Evolutionary conservation across 768 basidiomycete species (phyloP).

Genomic region (Leccinum longicurvipes): DNA sequence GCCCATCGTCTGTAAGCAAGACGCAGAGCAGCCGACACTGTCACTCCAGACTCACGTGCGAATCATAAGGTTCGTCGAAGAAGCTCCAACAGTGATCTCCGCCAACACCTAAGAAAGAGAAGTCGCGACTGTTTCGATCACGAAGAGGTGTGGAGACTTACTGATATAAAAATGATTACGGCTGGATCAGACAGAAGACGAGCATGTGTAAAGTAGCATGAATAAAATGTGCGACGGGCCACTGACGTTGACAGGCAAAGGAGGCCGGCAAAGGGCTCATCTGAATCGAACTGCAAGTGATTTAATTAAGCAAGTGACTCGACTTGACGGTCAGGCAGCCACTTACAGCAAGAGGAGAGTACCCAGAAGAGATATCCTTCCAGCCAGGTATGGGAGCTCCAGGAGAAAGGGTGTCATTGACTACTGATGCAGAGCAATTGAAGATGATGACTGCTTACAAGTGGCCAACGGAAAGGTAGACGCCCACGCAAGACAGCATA

Average conservation of each 20-base stretch:
- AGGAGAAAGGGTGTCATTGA: not conserved
- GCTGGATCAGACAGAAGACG: not conserved
- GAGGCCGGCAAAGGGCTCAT: not conserved
- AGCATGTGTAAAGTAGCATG: not conserved
- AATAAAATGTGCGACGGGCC: not conserved
- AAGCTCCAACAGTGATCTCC: conserved; percentile 13
- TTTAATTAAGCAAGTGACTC: not conserved
- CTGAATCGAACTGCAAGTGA: conserved; percentile 2
- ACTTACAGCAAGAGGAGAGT: conserved; percentile 18
- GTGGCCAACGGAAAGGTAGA: conserved; percentile 24
- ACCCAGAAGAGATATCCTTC: conserved; percentile 14
- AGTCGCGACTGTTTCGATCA: not conserved
- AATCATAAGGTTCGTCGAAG: conserved; percentile 28
- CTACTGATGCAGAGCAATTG: not conserved
- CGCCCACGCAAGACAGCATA: conserved; percentile 17
- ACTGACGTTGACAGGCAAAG: conserved; percentile 20
- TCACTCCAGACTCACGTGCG: conserved; percentile 20
- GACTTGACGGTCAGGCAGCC: not conserved
- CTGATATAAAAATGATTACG: conserved; percentile 1
- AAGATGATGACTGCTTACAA: conserved; percentile 15
- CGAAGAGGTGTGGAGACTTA: not conserved
- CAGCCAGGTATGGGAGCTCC: conserved; percentile 26
- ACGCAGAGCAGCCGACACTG: not conserved
- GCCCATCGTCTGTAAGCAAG: not conserved
- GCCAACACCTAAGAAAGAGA: conserved; percentile 8